phyloP scores from a whole-genome alignment of 2,329 filamentous ascomycete genomes.

The Cladophialophora carrionii region DNA sequence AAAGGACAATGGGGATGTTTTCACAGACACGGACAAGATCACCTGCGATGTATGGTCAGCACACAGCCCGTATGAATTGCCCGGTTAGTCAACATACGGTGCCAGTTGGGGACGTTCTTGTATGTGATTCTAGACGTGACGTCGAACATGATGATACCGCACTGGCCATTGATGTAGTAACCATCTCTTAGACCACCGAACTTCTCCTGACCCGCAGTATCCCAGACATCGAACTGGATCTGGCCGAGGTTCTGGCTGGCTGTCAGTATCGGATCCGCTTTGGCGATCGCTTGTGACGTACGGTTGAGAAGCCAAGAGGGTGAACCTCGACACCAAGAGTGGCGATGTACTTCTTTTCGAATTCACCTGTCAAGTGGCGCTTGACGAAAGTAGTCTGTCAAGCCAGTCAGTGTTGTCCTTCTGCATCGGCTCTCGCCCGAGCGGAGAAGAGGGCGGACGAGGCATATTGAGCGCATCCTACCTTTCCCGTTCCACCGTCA shows the following conservation, averaged over 20 bases:
- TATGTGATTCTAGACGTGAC: slow-evolving; percentile 99
- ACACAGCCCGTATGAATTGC: not conserved
- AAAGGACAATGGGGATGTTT: slow-evolving; percentile 97
- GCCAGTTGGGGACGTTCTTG: slow-evolving; percentile 99
- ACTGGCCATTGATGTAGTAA: slow-evolving; percentile 99
- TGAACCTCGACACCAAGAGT: slow-evolving; percentile 99
- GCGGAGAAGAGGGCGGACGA: not conserved
- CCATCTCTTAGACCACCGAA: slow-evolving; percentile 98
- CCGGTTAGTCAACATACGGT: slow-evolving; percentile 69
- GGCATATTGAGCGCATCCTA: slow-evolving; percentile 46
- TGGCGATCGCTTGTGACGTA: slow-evolving; percentile 60
- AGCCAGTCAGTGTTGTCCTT: slow-evolving; percentile 18
- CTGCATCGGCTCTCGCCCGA: not conserved
- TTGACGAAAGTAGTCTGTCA: slow-evolving; percentile 98
- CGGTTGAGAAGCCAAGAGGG: slow-evolving; percentile 95
- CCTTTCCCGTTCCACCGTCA: slow-evolving; percentile 99
- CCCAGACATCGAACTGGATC: slow-evolving; percentile 99
- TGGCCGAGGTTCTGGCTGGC: slow-evolving; percentile 76
- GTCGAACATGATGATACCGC: slow-evolving; percentile 99
- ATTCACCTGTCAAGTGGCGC: slow-evolving; percentile 99
- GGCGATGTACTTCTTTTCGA: slow-evolving; percentile 99
- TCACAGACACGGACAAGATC: slow-evolving; percentile 99
- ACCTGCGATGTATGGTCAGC: slow-evolving; percentile 58
- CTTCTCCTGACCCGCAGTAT: slow-evolving; percentile 99
- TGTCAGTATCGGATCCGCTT: slow-evolving; percentile 23